phyloP scores from a whole-genome alignment of 1,139 yeast genomes.

The Pichia sp. region DNA sequence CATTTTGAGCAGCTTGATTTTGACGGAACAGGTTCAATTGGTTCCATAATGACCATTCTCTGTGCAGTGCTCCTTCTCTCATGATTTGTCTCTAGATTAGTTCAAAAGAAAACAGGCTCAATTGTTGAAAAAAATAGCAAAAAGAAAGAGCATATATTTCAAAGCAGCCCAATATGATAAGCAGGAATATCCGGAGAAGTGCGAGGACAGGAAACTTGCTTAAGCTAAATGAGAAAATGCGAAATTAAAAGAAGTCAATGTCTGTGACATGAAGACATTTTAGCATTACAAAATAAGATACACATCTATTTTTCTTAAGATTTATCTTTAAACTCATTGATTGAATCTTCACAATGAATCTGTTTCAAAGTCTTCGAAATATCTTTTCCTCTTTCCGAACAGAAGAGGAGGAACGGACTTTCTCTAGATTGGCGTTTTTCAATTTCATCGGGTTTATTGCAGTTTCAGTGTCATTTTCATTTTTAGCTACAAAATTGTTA shows the following conservation, averaged over 20 bases:
- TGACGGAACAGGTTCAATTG: slow-evolving; percentile 17
- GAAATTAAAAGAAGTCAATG: too few species aligned
- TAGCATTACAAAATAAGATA: too few species aligned
- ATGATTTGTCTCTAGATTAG: not conserved
- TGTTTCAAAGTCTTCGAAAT: slow-evolving; percentile 37
- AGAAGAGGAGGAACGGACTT: slow-evolving; percentile 75
- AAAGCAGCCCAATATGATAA: not conserved
- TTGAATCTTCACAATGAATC: slow-evolving; percentile 8
- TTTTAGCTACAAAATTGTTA: slow-evolving; percentile 55
- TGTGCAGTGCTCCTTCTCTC: slow-evolving; percentile 19
- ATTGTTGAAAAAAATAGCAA: not conserved
- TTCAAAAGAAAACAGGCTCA: too few species aligned
- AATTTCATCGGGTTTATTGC: slow-evolving; percentile 75
- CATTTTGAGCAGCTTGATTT: not conserved
- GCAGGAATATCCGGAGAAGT: not conserved
- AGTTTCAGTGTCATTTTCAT: slow-evolving; percentile 71
- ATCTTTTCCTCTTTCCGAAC: slow-evolving; percentile 79
- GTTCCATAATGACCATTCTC: slow-evolving; percentile 31
- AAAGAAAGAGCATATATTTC: not conserved
- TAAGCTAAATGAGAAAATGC: not conserved
- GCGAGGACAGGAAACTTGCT: not conserved
- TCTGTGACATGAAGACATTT: too few species aligned
- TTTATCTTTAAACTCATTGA: too few species aligned
- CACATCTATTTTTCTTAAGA: too few species aligned
- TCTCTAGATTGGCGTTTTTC: slow-evolving; percentile 76